Conservation (phyloP, 176 grass and related monocot genomes). For the Bonia amplexicaulis region DNA sequence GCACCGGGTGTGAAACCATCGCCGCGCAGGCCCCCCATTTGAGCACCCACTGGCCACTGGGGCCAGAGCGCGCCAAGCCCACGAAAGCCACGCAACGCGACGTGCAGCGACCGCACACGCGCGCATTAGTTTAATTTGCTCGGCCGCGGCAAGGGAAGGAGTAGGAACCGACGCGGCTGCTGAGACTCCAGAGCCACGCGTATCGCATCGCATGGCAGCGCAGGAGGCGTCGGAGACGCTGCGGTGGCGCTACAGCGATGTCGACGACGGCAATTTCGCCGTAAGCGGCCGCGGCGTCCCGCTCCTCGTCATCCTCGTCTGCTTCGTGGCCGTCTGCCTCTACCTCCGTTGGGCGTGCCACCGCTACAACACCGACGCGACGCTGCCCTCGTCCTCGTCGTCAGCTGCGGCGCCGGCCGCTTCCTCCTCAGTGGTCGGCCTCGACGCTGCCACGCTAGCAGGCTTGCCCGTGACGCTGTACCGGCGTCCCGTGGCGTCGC, state of each 20-base stretch:
- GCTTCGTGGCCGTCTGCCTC: constrained; percentile 43
- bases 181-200: neutral
- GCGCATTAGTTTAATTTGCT: neutral
- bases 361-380: neutral
- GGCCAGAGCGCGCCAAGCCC: neutral
- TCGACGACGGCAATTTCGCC: constrained; percentile 43
- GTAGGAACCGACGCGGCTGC: neutral
- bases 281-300: constrained; percentile 13
- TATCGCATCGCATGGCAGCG: constrained; percentile 27
- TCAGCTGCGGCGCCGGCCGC: neutral
- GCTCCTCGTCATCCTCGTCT: constrained; percentile 29
- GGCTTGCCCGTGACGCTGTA: constrained; percentile 20
- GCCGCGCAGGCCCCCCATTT: neutral
- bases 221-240: constrained; percentile 31
- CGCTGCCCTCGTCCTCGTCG: neutral
- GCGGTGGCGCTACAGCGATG: constrained; percentile 37
- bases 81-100: neutral
- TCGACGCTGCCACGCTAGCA: constrained; percentile 23
- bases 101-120: neutral
- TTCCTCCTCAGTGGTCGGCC: neutral
- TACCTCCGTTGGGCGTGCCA: constrained; percentile 44
- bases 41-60: neutral
- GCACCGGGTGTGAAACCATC: neutral
- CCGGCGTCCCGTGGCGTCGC: neutral
- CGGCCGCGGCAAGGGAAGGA: neutral